Evolutionary conservation across 768 basidiomycete genomes (phyloP).

Genomic region (Hysterangium stoloniferum): DNA sequence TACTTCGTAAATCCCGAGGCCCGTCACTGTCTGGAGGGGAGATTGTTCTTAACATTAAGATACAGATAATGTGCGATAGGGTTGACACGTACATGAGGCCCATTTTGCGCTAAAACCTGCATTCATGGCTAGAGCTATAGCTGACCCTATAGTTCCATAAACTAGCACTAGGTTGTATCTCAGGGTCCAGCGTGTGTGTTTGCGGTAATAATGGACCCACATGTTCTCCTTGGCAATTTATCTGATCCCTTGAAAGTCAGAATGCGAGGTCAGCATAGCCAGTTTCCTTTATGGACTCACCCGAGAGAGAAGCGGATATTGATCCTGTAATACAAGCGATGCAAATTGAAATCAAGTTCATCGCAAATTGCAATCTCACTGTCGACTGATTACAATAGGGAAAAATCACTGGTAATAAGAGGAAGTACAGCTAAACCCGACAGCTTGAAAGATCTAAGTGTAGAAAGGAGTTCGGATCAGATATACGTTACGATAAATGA

Average conservation of each 20-base stretch:
- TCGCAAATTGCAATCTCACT: slow-evolving; percentile 11
- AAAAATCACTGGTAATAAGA: not conserved
- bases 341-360: slow-evolving; percentile 14
- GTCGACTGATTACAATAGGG: not conserved
- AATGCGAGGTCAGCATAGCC: no score
- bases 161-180: slow-evolving; percentile 21
- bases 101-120: slow-evolving; percentile 18
- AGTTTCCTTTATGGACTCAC: no score
- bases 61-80: no score
- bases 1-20: no score
- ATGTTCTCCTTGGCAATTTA: slow-evolving; percentile 21
- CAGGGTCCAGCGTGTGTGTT: not conserved
- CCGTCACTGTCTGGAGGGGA: no score
- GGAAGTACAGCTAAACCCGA: slow-evolving; percentile 16
- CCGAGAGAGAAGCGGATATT: slow-evolving; percentile 8
- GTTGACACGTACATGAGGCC: slow-evolving; percentile 14
- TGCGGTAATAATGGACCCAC: not conserved
- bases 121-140: slow-evolving; percentile 18
- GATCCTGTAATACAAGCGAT: not conserved
- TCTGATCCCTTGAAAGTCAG: slow-evolving; percentile 22
- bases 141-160: slow-evolving; percentile 23
- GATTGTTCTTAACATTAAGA: no score
- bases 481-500: not conserved
- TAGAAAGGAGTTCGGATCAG: slow-evolving; percentile 20
- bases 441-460: slow-evolving; percentile 19